Evolutionary conservation across 306 rosid species (phyloP), one percentile per base, ranked within the genome.

Genomic region (Rosa multiflora): DNA sequence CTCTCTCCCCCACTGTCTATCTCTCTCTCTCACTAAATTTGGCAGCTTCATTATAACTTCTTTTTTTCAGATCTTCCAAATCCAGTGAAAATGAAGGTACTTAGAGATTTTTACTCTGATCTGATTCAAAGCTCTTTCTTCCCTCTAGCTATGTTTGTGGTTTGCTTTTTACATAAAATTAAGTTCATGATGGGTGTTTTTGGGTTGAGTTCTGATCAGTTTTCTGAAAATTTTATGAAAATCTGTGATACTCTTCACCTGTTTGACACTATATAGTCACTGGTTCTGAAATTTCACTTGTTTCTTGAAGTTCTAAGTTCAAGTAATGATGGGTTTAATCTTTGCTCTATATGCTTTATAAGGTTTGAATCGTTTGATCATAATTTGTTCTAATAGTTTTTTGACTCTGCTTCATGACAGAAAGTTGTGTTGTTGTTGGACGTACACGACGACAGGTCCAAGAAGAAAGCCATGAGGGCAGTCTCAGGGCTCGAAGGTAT

Each of bases 401-500:
- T 52, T 15, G 6, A 48, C 23, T 53, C 53, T 66, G 63, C 23
- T 83, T 4, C 81, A 10, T 68, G 14, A 76, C 97, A 94, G 98
- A 88, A 89, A 89, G 75, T 88, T 8, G 88, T 94, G 63, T 43
- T 92, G 83, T 88, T 82, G 71, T 75, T 92, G 76, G 83, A 78
- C 10, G 12, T 90, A 56, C 4, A 82, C 47, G 92, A 92, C 47
- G 88, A 92, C 63, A 85, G 21, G 73, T 14, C 32, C 4, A 91
- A 81, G 91, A 80, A 67, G 55, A 92, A 86, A 66, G 94, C 91
- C 56, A 88, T 92, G 97, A 88, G 46, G 53, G 70, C 84, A 76
- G 94, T 89, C 11, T 92, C 98, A 80, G 91, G 89, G 47, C 56
- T 92, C 37, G 56, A 84, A 71, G 97, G 98, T 91, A 90, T 11